phyloP scores from a whole-genome alignment of 2,329 filamentous ascomycete species.

The Paraphaeosphaeria sporulosa region DNA sequence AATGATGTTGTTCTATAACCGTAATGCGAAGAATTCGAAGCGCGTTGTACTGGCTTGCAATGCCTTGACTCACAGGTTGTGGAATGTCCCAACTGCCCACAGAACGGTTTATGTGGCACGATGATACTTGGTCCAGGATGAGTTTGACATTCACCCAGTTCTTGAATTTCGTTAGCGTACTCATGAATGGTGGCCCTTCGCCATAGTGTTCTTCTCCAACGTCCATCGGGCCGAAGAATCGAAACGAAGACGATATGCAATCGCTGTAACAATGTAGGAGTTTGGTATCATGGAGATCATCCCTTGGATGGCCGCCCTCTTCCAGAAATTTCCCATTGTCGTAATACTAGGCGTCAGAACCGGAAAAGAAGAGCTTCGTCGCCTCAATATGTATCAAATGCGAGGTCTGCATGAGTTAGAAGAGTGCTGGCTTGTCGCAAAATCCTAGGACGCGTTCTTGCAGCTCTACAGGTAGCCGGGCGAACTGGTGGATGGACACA shows the following conservation, averaged over 20 bases:
- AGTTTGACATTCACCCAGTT: slow-evolving; percentile 5
- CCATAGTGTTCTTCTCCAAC: slow-evolving; percentile 15
- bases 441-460: slow-evolving; percentile 11
- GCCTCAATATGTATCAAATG: slow-evolving; percentile 10
- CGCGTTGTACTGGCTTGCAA: neutral
- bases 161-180: slow-evolving; percentile 6
- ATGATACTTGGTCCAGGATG: slow-evolving; percentile 14
- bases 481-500: slow-evolving; percentile 13
- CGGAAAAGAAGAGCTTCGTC: slow-evolving; percentile 15
- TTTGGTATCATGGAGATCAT: neutral
- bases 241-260: slow-evolving; percentile 13
- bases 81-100: slow-evolving; percentile 12
- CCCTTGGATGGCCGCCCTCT: slow-evolving; percentile 2
- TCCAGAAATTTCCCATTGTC: slow-evolving; percentile 7
- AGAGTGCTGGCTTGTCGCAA: slow-evolving; percentile 15
- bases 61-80: neutral
- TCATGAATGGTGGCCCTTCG: slow-evolving; percentile 6
- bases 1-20: slow-evolving; percentile 6
- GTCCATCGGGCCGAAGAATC: neutral
- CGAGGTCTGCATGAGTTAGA: slow-evolving; percentile 17
- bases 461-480: slow-evolving; percentile 14
- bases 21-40: neutral
- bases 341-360: slow-evolving; percentile 9
- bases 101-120: slow-evolving; percentile 15
- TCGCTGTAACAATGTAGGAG: slow-evolving; percentile 6